Conservation (phyloP, 2,329 filamentous ascomycete species). For the Alternaria gansuensis region DNA sequence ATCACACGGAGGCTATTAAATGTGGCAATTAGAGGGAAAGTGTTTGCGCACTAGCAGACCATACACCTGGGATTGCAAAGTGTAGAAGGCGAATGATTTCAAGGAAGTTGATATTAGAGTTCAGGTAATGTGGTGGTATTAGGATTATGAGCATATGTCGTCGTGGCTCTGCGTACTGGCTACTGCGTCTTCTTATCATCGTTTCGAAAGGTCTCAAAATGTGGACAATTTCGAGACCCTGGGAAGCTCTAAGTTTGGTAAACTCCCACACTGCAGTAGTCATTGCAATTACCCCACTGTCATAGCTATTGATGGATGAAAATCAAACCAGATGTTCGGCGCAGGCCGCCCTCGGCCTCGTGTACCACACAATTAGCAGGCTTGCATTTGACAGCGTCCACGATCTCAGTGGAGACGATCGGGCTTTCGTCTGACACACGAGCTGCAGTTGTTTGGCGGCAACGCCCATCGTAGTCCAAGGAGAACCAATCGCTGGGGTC, state of each 20-base stretch:
- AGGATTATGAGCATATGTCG: too few relatives aligned
- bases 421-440: constrained; percentile 8
- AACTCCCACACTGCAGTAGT: neutral
- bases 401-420: constrained; percentile 5
- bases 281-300: neutral
- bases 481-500: constrained; percentile 2
- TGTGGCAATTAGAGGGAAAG: neutral
- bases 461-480: constrained; percentile 1
- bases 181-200: too few relatives aligned
- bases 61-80: neutral
- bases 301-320: constrained; percentile 5
- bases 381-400: constrained; percentile 12
- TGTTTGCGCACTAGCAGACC: neutral
- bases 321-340: neutral
- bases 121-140: too few relatives aligned
- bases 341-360: constrained; percentile 3
- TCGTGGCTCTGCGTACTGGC: too few relatives aligned
- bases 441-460: constrained; percentile 6
- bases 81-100: neutral
- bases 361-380: constrained; percentile 8
- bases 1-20: neutral
- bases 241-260: neutral
- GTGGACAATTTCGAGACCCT: neutral
- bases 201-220: too few relatives aligned
- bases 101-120: neutral